Evolutionary conservation across 176 grass and related monocot species (phyloP).

Genomic region (Eragrostis curvula): DNA sequence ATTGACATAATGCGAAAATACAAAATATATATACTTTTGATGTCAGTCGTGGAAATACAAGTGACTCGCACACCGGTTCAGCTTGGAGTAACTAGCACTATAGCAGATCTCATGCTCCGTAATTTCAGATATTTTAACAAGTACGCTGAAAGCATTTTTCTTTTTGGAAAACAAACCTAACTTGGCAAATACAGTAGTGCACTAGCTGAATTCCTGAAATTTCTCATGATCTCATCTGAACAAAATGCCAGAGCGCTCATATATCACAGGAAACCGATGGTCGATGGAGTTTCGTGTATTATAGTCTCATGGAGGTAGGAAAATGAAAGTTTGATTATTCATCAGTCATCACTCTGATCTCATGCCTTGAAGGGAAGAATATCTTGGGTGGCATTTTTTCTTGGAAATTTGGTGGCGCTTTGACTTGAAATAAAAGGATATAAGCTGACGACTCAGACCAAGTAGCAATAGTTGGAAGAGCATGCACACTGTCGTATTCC

Average conservation of each 20-base stretch:
- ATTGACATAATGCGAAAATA: too few species aligned
- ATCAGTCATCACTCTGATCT: not conserved
- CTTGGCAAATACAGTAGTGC: not conserved
- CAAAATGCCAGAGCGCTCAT: too few species aligned
- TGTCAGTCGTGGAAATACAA: not conserved
- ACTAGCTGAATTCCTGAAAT: not conserved
- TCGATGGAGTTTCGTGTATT: too few species aligned
- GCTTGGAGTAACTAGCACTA: not conserved
- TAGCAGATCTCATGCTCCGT: constrained; percentile 16
- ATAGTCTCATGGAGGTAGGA: not conserved
- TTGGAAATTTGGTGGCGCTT: constrained; percentile 16
- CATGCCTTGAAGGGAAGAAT: not conserved
- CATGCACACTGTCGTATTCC: not conserved
- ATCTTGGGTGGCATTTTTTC: constrained; percentile 19
- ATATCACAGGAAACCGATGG: too few species aligned
- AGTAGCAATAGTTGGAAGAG: not conserved
- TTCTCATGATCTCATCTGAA: too few species aligned
- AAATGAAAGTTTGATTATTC: not conserved
- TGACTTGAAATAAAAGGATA: constrained; percentile 26
- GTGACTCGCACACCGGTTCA: not conserved
- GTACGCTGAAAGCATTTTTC: too few species aligned
- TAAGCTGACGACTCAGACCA: not conserved
- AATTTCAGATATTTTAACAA: not conserved
- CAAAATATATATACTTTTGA: not conserved
- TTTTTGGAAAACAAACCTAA: not conserved